Conservation (phyloP, 805 yeast genomes). For the Barnettozyma vustinii region DNA sequence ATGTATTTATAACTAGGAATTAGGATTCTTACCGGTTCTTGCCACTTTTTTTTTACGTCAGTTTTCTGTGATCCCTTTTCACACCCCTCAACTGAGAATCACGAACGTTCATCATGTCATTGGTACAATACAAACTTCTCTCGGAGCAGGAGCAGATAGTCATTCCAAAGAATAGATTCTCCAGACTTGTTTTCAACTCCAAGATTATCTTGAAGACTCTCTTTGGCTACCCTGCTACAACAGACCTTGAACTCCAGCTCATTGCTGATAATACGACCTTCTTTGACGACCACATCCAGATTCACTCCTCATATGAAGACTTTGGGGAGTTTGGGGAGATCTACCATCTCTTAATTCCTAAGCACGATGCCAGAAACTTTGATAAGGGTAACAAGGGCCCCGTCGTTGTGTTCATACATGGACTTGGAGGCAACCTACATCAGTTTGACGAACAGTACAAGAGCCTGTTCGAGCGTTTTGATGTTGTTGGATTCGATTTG, state of each 20-base stretch:
- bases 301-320: slow-evolving; percentile 8
- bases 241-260: slow-evolving; percentile 16
- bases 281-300: slow-evolving; percentile 9
- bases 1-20: background rate
- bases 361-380: slow-evolving; percentile 10
- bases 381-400: slow-evolving; percentile 5
- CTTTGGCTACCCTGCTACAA: slow-evolving; percentile 1
- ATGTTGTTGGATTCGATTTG: slow-evolving; percentile 66
- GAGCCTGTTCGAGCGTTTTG: slow-evolving; percentile 54
- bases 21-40: background rate
- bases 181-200: background rate
- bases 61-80: background rate
- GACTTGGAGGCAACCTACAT: slow-evolving; percentile 83
- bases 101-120: slow-evolving; percentile 9
- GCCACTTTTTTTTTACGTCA: background rate
- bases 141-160: slow-evolving; percentile 4
- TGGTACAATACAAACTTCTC: slow-evolving; percentile 16
- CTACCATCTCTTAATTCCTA: slow-evolving; percentile 11
- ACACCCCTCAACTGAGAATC: background rate
- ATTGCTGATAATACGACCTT: slow-evolving; percentile 17
- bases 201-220: slow-evolving; percentile 1
- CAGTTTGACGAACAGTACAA: slow-evolving; percentile 72
- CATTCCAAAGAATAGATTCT: slow-evolving; percentile 4
- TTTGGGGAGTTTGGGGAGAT: slow-evolving; percentile 9
- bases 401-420: slow-evolving; percentile 67